A percentile compares a stretch with the other conserved stretches of the same genome.
These are phyloP conservation scores for Miscanthus lutarioriparius DNA, from an alignment of 176 grass and related monocot species.

Conservation along the genomic window DNA sequence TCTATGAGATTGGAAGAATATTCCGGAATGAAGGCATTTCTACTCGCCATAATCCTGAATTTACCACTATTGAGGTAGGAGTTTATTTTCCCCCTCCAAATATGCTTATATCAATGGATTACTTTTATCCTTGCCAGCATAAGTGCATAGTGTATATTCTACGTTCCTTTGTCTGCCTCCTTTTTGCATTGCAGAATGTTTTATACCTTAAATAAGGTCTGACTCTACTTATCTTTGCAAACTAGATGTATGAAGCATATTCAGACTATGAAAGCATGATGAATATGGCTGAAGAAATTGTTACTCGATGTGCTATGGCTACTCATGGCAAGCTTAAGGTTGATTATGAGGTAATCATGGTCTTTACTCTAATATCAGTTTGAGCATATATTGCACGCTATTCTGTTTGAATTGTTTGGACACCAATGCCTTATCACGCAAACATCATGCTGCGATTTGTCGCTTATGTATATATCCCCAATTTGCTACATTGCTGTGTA, in stretches of 20 bases:
- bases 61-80: conserved; percentile 93
- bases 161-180: conserved; percentile 9
- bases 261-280: conserved; percentile 99
- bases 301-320: conserved; percentile 77
- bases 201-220: conserved; percentile 29
- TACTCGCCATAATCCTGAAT: conserved; percentile 99
- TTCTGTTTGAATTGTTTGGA: conserved; percentile 22
- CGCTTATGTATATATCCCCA: neutral
- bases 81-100: neutral
- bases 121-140: neutral
- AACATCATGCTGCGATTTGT: conserved; percentile 23
- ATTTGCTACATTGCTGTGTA: neutral
- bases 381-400: conserved; percentile 11
- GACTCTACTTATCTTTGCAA: conserved; percentile 48
- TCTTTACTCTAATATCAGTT: conserved; percentile 24
- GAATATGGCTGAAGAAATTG: conserved; percentile 94
- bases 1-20: conserved; percentile 98
- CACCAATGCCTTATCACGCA: neutral
- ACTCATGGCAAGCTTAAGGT: conserved; percentile 78
- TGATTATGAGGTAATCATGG: conserved; percentile 75
- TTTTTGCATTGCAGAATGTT: conserved; percentile 24
- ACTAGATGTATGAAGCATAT: conserved; percentile 99
- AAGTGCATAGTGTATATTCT: neutral
- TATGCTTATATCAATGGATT: conserved; percentile 23
- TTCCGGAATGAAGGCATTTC: conserved; percentile 98